Evolutionary conservation across 768 basidiomycete genomes (phyloP).

Genomic region (Strobilomyces confusus): DNA sequence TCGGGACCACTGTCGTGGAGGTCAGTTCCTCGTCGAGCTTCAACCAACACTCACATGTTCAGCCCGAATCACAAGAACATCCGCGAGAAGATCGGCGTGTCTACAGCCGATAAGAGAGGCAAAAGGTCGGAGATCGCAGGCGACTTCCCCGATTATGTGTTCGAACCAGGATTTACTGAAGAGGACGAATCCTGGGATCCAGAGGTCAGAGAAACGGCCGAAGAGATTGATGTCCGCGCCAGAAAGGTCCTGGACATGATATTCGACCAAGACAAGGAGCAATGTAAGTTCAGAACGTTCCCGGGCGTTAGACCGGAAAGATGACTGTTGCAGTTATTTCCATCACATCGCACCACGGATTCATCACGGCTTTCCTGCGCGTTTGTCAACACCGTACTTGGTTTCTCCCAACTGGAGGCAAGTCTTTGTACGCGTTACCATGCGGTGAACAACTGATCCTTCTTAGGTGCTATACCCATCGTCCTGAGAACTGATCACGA

Average conservation of each 20-base stretch:
- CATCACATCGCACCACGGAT: constrained; percentile 62
- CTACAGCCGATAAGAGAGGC: constrained; percentile 67
- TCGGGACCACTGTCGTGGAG: constrained; percentile 50
- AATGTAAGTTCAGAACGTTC: constrained; percentile 41
- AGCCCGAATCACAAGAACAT: constrained; percentile 42
- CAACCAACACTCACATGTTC: not conserved
- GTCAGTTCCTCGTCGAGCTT: constrained; percentile 28
- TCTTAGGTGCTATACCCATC: constrained; percentile 25
- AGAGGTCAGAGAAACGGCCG: constrained; percentile 49
- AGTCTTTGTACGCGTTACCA: constrained; percentile 12
- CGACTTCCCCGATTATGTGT: constrained; percentile 46
- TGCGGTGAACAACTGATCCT: not conserved
- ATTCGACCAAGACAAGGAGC: constrained; percentile 42
- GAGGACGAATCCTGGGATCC: constrained; percentile 59
- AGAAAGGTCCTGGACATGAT: constrained; percentile 49
- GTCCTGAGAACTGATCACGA: constrained; percentile 20
- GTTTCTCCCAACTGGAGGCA: constrained; percentile 61
- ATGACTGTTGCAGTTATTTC: constrained; percentile 47
- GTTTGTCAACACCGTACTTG: constrained; percentile 44
- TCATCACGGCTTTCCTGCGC: constrained; percentile 53
- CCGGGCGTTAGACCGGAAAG: not conserved
- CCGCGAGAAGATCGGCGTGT: constrained; percentile 62
- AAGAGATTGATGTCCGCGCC: constrained; percentile 46
- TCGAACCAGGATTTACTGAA: constrained; percentile 59
- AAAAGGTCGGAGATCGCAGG: constrained; percentile 44